Percentiles rank a stretch among this genome's conserved stretches.
Evolutionary conservation across 495 filamentous ascomycete genomes (phyloP).

Genomic region (Penicillium fimorum): DNA sequence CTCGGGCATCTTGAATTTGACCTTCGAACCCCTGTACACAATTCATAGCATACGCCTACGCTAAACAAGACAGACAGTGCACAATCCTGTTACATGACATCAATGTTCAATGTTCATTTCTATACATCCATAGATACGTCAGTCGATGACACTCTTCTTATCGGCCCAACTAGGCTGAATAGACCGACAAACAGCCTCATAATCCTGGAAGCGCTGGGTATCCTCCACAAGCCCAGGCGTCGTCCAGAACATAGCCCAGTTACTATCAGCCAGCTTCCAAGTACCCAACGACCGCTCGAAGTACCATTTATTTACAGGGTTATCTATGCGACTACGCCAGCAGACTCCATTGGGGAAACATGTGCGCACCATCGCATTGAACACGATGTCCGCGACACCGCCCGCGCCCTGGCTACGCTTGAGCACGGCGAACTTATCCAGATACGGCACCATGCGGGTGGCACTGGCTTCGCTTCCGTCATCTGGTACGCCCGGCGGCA

Average conservation of each 20-base stretch:
- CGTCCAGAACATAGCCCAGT: constrained; percentile 99
- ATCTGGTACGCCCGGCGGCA: constrained; percentile 57
- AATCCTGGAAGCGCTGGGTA: constrained; percentile 65
- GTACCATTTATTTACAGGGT: constrained; percentile 93
- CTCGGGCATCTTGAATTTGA: too few relatives aligned
- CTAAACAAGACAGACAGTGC: too few relatives aligned
- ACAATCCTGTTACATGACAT: not conserved
- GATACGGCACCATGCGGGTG: constrained; percentile 75
- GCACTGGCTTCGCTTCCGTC: constrained; percentile 50
- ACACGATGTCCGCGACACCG: constrained; percentile 91
- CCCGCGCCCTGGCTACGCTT: constrained; percentile 85
- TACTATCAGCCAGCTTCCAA: constrained; percentile 70
- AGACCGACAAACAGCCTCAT: constrained; percentile 74
- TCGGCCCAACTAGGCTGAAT: constrained; percentile 86
- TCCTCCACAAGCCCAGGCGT: constrained; percentile 58
- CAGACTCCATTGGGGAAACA: constrained; percentile 80
- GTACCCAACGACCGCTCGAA: constrained; percentile 84
- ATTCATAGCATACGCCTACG: too few relatives aligned
- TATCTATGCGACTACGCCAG: constrained; percentile 78
- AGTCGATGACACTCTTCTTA: constrained; percentile 61
- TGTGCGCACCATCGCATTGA: constrained; percentile 87
- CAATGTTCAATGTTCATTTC: not conserved
- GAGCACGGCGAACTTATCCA: constrained; percentile 97
- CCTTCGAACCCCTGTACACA: too few relatives aligned
- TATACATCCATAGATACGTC: constrained; percentile 15